A percentile compares a stretch with the other conserved stretches of the same genome.
Evolutionary conservation across 78 protist genomes (phyloP).

Genomic region (Bodo saltans): DNA sequence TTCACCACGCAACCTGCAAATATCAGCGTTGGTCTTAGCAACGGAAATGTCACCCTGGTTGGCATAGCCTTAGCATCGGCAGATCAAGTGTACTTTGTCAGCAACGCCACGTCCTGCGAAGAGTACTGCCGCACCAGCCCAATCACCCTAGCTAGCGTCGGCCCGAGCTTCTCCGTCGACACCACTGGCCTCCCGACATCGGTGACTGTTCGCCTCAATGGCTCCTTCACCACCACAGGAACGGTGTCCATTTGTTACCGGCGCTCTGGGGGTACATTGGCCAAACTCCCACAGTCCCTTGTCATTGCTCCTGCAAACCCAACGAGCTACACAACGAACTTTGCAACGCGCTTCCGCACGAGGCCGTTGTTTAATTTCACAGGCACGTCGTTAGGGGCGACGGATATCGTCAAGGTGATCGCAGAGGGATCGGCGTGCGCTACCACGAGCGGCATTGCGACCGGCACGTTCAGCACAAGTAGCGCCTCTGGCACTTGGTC

Average conservation of each 20-base stretch:
- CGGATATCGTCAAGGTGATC: not conserved
- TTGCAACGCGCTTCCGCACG: not conserved
- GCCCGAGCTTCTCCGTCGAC: not conserved
- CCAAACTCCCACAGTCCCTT: not conserved
- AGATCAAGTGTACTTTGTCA: not conserved
- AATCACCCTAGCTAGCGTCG: not conserved
- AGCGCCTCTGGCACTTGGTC: no score
- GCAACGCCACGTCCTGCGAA: not conserved
- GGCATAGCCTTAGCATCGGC: not conserved
- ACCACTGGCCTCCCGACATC: not conserved
- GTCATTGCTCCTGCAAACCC: not conserved
- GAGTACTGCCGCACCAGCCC: not conserved
- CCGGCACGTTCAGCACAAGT: not conserved
- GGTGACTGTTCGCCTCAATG: not conserved
- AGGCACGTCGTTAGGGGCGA: not conserved
- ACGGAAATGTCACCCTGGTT: not conserved
- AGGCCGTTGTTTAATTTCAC: not conserved
- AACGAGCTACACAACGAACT: not conserved
- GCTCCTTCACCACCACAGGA: not conserved
- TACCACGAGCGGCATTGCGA: not conserved
- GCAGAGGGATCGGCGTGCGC: not conserved
- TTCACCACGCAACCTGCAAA: not conserved
- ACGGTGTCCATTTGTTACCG: not conserved
- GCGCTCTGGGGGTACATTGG: not conserved
- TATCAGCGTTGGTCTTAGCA: not conserved